These are phyloP conservation scores for Spathaspora sp. DNA, from an alignment of 805 yeast genomes.

Conservation along the genomic window DNA sequence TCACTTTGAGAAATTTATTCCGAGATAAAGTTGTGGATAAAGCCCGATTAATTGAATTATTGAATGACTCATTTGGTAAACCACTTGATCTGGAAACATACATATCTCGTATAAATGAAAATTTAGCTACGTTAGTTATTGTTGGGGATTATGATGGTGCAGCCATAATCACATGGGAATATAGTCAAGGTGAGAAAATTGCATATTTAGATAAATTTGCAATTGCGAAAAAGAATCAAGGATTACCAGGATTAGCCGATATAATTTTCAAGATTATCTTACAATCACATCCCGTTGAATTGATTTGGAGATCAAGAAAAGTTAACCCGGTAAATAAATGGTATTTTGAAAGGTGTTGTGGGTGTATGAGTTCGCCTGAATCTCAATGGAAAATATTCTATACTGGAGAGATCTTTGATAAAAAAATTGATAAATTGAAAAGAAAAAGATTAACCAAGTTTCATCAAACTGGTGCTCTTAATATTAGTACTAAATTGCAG, in stretches of 20 bases:
- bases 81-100: slow-evolving; percentile 65
- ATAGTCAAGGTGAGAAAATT: slow-evolving; percentile 26
- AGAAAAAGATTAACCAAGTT: not conserved
- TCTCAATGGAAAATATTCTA: slow-evolving; percentile 41
- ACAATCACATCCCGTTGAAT: slow-evolving; percentile 62
- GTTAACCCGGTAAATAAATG: slow-evolving; percentile 93
- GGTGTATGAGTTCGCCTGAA: slow-evolving; percentile 44
- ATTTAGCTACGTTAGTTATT: slow-evolving; percentile 72
- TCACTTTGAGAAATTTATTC: slow-evolving; percentile 39
- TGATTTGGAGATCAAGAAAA: slow-evolving; percentile 87
- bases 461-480: slow-evolving; percentile 7
- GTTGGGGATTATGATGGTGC: slow-evolving; percentile 96
- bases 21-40: slow-evolving; percentile 46
- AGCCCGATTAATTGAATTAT: slow-evolving; percentile 51
- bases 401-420: slow-evolving; percentile 38
- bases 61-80: slow-evolving; percentile 78
- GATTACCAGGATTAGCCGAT: slow-evolving; percentile 91
- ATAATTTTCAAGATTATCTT: slow-evolving; percentile 80
- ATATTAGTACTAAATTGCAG: slow-evolving; percentile 29
- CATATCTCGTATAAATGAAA: slow-evolving; percentile 57
- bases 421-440: slow-evolving; percentile 23
- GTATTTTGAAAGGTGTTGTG: slow-evolving; percentile 90
- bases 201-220: slow-evolving; percentile 95
- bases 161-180: slow-evolving; percentile 87
- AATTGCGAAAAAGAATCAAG: slow-evolving; percentile 77